Evolutionary conservation across 2,329 filamentous ascomycete genomes (phyloP).

Genomic region (Fusarium sp.): DNA sequence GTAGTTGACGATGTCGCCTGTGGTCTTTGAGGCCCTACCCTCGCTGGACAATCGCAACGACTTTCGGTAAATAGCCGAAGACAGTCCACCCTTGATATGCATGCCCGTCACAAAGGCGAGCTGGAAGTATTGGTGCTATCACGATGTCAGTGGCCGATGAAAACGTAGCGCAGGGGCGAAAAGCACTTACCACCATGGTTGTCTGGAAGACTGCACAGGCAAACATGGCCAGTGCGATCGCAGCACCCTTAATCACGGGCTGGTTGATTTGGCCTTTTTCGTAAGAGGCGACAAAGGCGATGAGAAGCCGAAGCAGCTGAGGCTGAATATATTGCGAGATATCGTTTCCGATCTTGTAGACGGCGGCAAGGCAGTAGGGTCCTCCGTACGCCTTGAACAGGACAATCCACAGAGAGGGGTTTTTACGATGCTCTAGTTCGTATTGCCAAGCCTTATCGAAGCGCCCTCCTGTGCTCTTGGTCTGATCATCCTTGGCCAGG

Average conservation of each 20-base stretch:
- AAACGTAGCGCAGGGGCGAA: background rate
- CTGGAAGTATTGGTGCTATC: conserved; percentile 93
- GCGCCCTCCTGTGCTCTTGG: conserved; percentile 77
- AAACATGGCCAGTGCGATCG: conserved; percentile 95
- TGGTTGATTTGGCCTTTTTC: conserved; percentile 73
- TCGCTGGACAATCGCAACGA: conserved; percentile 93
- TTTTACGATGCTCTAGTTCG: conserved; percentile 79
- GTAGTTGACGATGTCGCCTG: conserved; percentile 98
- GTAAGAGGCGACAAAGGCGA: conserved; percentile 88
- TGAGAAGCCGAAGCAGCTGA: conserved; percentile 87
- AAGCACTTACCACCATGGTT: conserved; percentile 71
- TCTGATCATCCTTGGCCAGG: conserved; percentile 84
- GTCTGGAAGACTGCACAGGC: conserved; percentile 89
- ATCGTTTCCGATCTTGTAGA: conserved; percentile 94
- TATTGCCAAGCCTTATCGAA: conserved; percentile 84
- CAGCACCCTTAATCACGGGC: conserved; percentile 86
- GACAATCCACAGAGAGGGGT: conserved; percentile 84
- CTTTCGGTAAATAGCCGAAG: conserved; percentile 93
- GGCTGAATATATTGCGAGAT: conserved; percentile 90
- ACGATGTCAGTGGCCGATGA: background rate
- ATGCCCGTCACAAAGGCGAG: conserved; percentile 95
- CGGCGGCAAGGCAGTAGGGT: conserved; percentile 84
- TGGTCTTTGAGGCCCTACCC: conserved; percentile 88
- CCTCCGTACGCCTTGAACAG: conserved; percentile 88
- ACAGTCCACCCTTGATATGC: conserved; percentile 93